Evolutionary conservation across 352 stramenopile genomes (phyloP).

Genomic region (Sclerospora graminicola): DNA sequence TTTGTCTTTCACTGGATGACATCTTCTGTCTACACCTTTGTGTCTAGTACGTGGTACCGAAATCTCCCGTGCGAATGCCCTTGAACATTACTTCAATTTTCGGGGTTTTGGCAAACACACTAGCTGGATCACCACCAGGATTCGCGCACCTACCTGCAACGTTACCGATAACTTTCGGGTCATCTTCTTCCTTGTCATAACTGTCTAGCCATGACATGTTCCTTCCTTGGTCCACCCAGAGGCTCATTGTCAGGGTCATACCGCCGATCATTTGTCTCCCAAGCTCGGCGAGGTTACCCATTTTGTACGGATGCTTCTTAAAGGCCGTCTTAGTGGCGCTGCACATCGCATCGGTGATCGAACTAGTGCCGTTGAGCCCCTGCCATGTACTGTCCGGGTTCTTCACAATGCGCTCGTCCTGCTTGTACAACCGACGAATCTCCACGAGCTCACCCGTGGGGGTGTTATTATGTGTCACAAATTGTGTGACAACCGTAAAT

Average conservation of each 20-base stretch:
- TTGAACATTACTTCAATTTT: constrained; percentile 44
- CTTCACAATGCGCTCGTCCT: constrained; percentile 33
- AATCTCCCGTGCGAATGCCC: constrained; percentile 66
- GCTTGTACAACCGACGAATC: constrained; percentile 62
- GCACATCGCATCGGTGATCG: constrained; percentile 45
- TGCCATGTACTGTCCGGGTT: constrained; percentile 25
- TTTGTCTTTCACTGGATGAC: too few species aligned
- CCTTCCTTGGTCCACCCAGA: constrained; percentile 55
- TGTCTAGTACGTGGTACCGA: constrained; percentile 34
- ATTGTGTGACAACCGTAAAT: constrained; percentile 70
- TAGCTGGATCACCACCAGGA: constrained; percentile 31
- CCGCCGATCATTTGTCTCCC: constrained; percentile 42
- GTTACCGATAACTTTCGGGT: constrained; percentile 31
- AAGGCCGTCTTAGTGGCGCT: constrained; percentile 37
- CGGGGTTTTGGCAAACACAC: constrained; percentile 34
- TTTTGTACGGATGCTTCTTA: constrained; percentile 31
- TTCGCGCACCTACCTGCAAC: constrained; percentile 40
- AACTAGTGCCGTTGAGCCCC: constrained; percentile 15
- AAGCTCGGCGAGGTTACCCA: constrained; percentile 42
- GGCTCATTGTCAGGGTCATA: constrained; percentile 59
- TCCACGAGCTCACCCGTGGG: constrained; percentile 41
- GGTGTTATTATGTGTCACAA: constrained; percentile 49
- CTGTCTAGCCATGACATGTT: constrained; percentile 67
- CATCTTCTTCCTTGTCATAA: constrained; percentile 31
- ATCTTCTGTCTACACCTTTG: too few species aligned